Base-by-base conservation (phyloP, 2,329 filamentous ascomycete genomes). In the Alternaria sp. region DNA sequence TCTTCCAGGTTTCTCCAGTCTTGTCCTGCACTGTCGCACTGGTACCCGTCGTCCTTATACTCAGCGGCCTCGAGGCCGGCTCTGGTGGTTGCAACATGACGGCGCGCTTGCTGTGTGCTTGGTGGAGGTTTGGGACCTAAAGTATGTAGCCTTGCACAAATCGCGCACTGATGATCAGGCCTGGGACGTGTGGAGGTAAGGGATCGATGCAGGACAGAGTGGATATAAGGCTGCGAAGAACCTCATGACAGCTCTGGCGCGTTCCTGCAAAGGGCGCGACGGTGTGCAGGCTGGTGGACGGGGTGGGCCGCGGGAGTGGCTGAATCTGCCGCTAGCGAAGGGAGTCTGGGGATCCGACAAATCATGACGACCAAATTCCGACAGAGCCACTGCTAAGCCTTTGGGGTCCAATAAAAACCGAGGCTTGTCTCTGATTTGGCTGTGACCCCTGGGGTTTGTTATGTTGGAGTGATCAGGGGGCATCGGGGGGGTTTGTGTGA, bases 1-100 rank as follows among this genome's bases (percentile, higher is more conserved):
- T 67, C 39, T 79, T 76, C 81, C 81, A 83, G 34, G 75, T 72
- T 48, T 75, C 70, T 17, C 81, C 81, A 11, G 79, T 75, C 63
- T 78, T 79, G 61, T 81, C 78, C 40, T 72, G 66, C 28, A 69
- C 68, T 3, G 75, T 73, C 41, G 72, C 75, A 57, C 69, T 68
- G 7, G 74, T 77, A 36, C 65, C 72, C 41, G 67, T 75, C 34
- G 73, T 75, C 63, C 69, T 72, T 48, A 78, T 68, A 60, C 73
- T 76, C 44, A 72, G 63, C 54, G 74, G 71, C 56, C 74, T 65
- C 51, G 68, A 67, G 33, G 68, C 68, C 56, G 68, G 65, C 56
- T 71, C 67, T 39, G 72, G 69, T 51, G 65, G 70, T 57, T 69
- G 67, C 26, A 76, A 65, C 67, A 72, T 72, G 58, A 56, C 28